Evolutionary conservation across 164 flowering plant genomes (phyloP).

Genomic region (Pachysandra terminalis): DNA sequence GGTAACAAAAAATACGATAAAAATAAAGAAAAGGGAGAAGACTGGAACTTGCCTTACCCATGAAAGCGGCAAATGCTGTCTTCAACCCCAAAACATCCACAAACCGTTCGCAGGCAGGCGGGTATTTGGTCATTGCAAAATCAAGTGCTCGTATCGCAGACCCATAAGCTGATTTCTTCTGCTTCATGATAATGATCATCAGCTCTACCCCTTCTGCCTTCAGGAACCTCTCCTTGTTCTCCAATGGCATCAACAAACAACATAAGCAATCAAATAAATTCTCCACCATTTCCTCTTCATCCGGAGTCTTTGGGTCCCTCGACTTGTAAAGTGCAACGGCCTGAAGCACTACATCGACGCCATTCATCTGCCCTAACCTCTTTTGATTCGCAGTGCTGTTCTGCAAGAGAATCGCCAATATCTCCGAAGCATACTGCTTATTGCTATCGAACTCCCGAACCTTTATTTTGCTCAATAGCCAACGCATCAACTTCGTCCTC

Average conservation of each 20-base stretch:
- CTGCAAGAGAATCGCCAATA: conserved; percentile 88
- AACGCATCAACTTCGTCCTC: conserved; percentile 74
- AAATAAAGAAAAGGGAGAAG: conserved; percentile 12
- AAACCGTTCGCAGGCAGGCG: conserved; percentile 92
- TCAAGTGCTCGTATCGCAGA: conserved; percentile 92
- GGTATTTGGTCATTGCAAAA: conserved; percentile 94
- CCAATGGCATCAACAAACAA: conserved; percentile 96
- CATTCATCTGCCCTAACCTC: conserved; percentile 93
- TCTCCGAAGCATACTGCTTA: conserved; percentile 96
- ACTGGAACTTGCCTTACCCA: conserved; percentile 98
- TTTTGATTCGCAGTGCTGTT: conserved; percentile 77
- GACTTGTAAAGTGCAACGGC: conserved; percentile 91
- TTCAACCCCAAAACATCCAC: conserved; percentile 97
- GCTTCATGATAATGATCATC: conserved; percentile 99
- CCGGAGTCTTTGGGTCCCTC: conserved; percentile 78
- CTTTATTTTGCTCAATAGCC: conserved; percentile 79
- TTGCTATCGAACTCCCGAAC: conserved; percentile 83
- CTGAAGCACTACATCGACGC: conserved; percentile 87
- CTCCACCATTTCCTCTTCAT: conserved; percentile 99
- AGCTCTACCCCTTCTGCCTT: conserved; percentile 95
- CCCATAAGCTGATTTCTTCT: conserved; percentile 92
- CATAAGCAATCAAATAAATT: conserved; percentile 94
- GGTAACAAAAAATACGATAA: conserved; percentile 4
- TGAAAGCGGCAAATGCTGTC: conserved; percentile 95
- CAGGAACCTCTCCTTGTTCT: conserved; percentile 95